phyloP scores from a whole-genome alignment of 352 stramenopile species.

The Phytophthora nicotianae region DNA sequence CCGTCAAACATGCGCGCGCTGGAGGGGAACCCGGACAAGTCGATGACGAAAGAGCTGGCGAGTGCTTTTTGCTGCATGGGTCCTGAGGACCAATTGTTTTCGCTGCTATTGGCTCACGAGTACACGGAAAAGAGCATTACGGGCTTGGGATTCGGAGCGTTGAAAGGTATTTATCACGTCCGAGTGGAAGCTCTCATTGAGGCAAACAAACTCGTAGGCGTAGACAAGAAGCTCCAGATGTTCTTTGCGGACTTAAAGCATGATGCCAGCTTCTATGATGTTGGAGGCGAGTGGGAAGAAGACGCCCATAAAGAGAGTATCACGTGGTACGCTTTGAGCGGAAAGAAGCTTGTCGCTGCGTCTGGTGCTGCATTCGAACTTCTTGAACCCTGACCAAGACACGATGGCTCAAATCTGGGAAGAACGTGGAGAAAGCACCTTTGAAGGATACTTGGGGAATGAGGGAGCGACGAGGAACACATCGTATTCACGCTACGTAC shows the following conservation, averaged over 20 bases:
- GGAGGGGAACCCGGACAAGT: constrained; percentile 6
- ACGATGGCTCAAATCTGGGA: constrained; percentile 20
- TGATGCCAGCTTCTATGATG: constrained; percentile 13
- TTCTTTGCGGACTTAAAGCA: constrained; percentile 20
- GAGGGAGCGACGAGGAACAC: constrained; percentile 18
- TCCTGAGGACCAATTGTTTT: not conserved
- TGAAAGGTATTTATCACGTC: constrained; percentile 25
- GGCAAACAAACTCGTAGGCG: constrained; percentile 2
- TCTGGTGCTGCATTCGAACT: constrained; percentile 10
- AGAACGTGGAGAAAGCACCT: constrained; percentile 11
- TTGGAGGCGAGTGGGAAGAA: constrained; percentile 12
- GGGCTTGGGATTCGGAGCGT: constrained; percentile 4
- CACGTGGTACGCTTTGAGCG: constrained; percentile 2
- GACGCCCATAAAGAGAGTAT: not conserved
- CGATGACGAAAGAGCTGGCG: not conserved
- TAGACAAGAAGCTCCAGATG: constrained; percentile 13
- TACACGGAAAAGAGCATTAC: constrained; percentile 28
- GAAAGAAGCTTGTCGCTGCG: constrained; percentile 1
- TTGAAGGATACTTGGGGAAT: constrained; percentile 28
- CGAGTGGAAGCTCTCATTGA: constrained; percentile 6
- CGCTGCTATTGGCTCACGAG: constrained; percentile 25
- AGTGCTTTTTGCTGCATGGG: constrained; percentile 2
- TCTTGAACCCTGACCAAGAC: constrained; percentile 31
- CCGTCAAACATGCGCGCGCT: constrained; percentile 12
- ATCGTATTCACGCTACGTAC: not conserved